Evolutionary conservation across 306 rosid genomes (phyloP), one percentile per base, ranked within the genome.

Genomic region (Fragaria ananassa): DNA sequence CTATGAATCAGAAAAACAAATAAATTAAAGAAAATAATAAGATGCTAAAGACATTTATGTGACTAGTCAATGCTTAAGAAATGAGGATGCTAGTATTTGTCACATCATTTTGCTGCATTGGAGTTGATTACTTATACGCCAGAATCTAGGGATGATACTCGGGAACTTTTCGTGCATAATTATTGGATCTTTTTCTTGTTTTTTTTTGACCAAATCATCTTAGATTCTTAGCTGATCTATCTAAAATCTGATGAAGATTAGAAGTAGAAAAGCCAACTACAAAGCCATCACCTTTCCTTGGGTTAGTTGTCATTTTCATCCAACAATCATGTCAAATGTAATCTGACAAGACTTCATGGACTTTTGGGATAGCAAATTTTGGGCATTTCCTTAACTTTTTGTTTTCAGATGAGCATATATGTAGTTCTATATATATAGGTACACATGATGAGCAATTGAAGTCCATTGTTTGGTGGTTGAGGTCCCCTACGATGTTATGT

Each of bases 391-490:
- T 35, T 15, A 47, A 15, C 3, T 47, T 11, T 46, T 23, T 68
- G 35, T 41, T 41, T 67, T 51, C 34, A 67, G 34, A n/a, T 21
- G 25, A 65, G 70, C 29, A n/a, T 35, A 51, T 14, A 18, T 56
- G 67, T 37, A 57, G 3, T 25, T 70, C 35, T 12, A 8, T 23
- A 8, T 4, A 5, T 6, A 21, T 10, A 23, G 12, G 7, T 42
- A 4, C 23, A 8, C 2, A 11, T 57, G 19, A 15, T 4, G 41
- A 29, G 35, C 67, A 61, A 61, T 1, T 39, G 9, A 29, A 71
- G 57, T 9, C 1, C 44, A 39, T 17, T 21, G 41, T 70, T n/a
- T 74, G 85, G 81, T 89, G 79, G 93, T 84, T 87, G 62, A 63
- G 63, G 62, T 12, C 15, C 72, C 50, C 23, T 49, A 37, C 35